Percentiles rank a stretch among this genome's conserved stretches.
Conservation (phyloP, 768 basidiomycete species). For the Myochromella boudieri region DNA sequence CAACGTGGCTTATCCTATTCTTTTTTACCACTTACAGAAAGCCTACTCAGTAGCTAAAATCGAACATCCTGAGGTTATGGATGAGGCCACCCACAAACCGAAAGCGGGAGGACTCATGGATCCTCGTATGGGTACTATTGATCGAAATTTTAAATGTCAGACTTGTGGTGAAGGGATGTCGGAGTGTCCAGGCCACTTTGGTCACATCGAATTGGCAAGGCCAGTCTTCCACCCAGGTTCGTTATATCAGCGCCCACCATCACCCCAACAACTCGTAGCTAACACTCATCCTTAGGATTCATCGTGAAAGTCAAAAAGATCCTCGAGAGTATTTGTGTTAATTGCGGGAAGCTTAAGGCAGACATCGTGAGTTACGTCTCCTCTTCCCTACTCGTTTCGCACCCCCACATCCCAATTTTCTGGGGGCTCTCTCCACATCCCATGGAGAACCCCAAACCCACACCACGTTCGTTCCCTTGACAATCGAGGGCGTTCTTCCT, state of each 20-base stretch:
- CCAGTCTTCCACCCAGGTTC: constrained; percentile 97
- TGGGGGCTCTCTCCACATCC: constrained; percentile 94
- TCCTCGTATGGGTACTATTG: constrained; percentile 96
- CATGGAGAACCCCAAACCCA: constrained; percentile 95
- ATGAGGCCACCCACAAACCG: constrained; percentile 86
- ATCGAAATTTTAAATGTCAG: constrained; percentile 98
- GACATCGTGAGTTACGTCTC: constrained; percentile 89
- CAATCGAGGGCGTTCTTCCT: constrained; percentile 80
- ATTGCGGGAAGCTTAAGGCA: constrained; percentile 96
- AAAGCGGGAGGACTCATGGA: constrained; percentile 97
- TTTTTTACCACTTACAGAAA: constrained; percentile 64
- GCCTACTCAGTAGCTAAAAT: constrained; percentile 98
- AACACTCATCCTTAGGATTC: constrained; percentile 60
- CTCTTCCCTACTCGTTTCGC: constrained; percentile 89
- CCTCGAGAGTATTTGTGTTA: constrained; percentile 96
- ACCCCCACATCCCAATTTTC: constrained; percentile 96
- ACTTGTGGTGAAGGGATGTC: constrained; percentile 99
- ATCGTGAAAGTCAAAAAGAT: constrained; percentile 99
- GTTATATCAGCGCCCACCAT: constrained; percentile 24
- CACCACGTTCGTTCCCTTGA: constrained; percentile 74
- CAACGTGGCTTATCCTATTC: constrained; percentile 11
- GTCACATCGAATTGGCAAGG: constrained; percentile 94
- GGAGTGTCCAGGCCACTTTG: constrained; percentile 99
- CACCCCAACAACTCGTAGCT: background rate
- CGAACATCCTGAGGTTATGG: constrained; percentile 98